Evolutionary conservation across 805 yeast species (phyloP).

Genomic region (Ogataea dorogensis): DNA sequence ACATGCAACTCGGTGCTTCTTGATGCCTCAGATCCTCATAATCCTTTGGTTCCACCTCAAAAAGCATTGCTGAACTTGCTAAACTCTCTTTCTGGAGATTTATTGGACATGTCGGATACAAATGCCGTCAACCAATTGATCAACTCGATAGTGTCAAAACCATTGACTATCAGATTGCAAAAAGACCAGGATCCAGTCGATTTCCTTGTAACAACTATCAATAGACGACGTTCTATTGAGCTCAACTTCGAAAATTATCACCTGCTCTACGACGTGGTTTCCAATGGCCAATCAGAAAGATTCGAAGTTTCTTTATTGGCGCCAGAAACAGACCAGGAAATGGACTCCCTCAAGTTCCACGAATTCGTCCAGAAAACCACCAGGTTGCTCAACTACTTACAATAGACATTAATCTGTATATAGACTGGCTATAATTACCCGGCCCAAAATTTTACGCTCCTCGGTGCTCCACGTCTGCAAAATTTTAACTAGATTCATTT

Average conservation of each 20-base stretch:
- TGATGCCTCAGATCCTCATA: constrained; percentile 17
- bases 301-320: constrained; percentile 28
- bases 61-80: constrained; percentile 23
- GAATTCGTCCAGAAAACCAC: constrained; percentile 9
- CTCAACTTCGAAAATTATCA: constrained; percentile 27
- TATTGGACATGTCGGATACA: constrained; percentile 22
- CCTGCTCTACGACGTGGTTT: constrained; percentile 28
- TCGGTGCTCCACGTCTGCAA: constrained; percentile 10
- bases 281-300: constrained; percentile 25
- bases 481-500: constrained; percentile 9
- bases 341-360: constrained; percentile 13
- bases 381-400: constrained; percentile 16
- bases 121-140: constrained; percentile 18
- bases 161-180: constrained; percentile 16
- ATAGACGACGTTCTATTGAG: constrained; percentile 28
- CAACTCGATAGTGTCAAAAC: constrained; percentile 17
- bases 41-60: constrained; percentile 19
- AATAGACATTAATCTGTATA: constrained; percentile 3
- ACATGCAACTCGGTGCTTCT: constrained; percentile 29
- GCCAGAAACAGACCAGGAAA: constrained; percentile 10
- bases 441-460: constrained; percentile 1
- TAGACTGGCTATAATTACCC: constrained; percentile 7
- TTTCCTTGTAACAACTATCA: constrained; percentile 24
- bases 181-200: constrained; percentile 11
- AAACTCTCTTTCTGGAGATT: constrained; percentile 21